Percentiles rank a stretch among this genome's conserved stretches.
These are phyloP conservation scores for Chytriomyces sp. DNA, from an alignment of 192 early-diverging fungal genomes.

Conservation along the genomic window DNA sequence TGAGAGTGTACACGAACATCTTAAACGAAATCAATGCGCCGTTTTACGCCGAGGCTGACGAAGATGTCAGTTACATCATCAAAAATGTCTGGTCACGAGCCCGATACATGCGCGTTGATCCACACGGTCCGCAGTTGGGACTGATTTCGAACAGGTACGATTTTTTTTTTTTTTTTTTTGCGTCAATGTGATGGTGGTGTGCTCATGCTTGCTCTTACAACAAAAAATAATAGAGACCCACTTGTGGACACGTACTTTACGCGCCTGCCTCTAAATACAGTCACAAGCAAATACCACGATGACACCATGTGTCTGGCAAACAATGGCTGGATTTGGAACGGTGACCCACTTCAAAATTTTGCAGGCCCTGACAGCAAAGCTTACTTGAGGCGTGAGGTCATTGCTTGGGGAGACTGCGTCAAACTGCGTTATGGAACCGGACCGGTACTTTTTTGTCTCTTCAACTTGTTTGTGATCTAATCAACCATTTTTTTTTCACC, in stretches of 20 bases:
- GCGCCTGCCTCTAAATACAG: constrained; percentile 66
- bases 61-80: constrained; percentile 70
- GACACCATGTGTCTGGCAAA: constrained; percentile 85
- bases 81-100: constrained; percentile 79
- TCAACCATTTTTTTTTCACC: constrained; percentile 9
- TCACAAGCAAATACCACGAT: constrained; percentile 57
- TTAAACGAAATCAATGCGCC: constrained; percentile 89
- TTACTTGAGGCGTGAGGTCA: constrained; percentile 93
- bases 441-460: constrained; percentile 48
- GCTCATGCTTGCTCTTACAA: neutral
- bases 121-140: constrained; percentile 87
- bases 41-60: constrained; percentile 85
- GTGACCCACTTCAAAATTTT: constrained; percentile 92
- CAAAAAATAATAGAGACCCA: constrained; percentile 68
- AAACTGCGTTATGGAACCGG: constrained; percentile 91
- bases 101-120: constrained; percentile 81
- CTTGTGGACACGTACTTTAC: constrained; percentile 97
- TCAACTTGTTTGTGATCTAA: neutral
- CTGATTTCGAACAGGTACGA: constrained; percentile 69
- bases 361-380: constrained; percentile 83
- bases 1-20: constrained; percentile 61
- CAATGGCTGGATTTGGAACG: constrained; percentile 90
- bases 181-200: neutral
- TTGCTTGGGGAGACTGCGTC: constrained; percentile 99
- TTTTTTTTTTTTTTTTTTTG: neutral